Evolutionary conservation across 805 yeast genomes (phyloP).

Genomic region (Lipomyces mesembrius): DNA sequence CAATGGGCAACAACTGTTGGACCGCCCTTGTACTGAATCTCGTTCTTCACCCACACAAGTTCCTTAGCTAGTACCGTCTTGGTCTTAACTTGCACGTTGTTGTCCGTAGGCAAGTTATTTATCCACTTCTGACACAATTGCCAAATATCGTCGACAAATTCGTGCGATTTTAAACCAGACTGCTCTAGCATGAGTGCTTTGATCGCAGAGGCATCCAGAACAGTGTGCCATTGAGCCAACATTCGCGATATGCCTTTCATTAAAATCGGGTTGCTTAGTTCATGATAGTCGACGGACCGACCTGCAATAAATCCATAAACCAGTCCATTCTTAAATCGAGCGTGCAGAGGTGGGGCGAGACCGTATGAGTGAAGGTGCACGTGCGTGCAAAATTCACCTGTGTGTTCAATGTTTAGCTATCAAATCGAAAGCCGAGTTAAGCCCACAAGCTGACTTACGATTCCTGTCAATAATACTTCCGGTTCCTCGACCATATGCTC

Average conservation of each 20-base stretch:
- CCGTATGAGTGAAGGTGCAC: constrained; percentile 60
- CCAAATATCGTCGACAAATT: constrained; percentile 57
- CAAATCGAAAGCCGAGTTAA: background rate
- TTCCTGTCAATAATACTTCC: constrained; percentile 72
- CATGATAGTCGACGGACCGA: constrained; percentile 59
- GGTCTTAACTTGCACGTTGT: constrained; percentile 42
- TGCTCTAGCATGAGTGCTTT: constrained; percentile 43
- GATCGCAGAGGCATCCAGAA: constrained; percentile 53
- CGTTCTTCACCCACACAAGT: constrained; percentile 57
- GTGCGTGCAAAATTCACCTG: constrained; percentile 68
- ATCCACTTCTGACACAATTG: constrained; percentile 67
- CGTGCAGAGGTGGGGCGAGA: constrained; percentile 71
- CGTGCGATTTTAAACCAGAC: constrained; percentile 50
- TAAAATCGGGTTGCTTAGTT: constrained; percentile 54
- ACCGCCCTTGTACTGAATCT: constrained; percentile 55
- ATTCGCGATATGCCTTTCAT: constrained; percentile 66
- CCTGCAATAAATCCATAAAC: constrained; percentile 74
- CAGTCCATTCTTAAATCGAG: constrained; percentile 72
- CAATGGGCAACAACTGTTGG: constrained; percentile 65
- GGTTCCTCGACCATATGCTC: constrained; percentile 79
- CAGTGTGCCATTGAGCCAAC: constrained; percentile 72
- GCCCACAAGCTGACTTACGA: constrained; percentile 44
- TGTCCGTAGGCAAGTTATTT: constrained; percentile 58
- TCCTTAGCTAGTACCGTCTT: constrained; percentile 54
- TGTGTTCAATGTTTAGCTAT: background rate